These are phyloP conservation scores for Paracamarosporium sp. DNA, from an alignment of 2,329 filamentous ascomycete genomes.

Conservation along the genomic window DNA sequence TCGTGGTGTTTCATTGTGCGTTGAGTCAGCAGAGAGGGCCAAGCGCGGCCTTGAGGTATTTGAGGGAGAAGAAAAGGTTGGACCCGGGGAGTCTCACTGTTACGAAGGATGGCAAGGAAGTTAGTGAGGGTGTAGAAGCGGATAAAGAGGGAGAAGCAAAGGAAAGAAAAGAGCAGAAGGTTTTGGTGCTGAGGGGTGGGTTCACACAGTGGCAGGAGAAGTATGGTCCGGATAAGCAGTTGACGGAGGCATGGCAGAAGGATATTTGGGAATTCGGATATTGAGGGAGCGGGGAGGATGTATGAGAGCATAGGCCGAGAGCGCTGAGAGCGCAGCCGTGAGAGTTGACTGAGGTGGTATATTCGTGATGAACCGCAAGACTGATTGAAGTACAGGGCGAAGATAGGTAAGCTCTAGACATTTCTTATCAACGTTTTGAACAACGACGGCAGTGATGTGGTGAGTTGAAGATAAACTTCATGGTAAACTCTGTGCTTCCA, in stretches of 20 bases:
- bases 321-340: neutral
- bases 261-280: conserved; percentile 77
- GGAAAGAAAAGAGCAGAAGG: conserved; percentile 16
- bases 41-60: conserved; percentile 79
- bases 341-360: neutral
- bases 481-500: too few species aligned
- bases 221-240: conserved; percentile 75
- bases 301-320: neutral
- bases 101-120: conserved; percentile 24
- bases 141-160: conserved; percentile 14
- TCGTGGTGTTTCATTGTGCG: conserved; percentile 93
- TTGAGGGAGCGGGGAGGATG: conserved; percentile 8
- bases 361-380: neutral
- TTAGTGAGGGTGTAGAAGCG: conserved; percentile 22
- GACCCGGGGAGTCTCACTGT: conserved; percentile 29
- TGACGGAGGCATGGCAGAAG: conserved; percentile 85
- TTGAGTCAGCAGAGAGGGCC: conserved; percentile 91
- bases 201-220: conserved; percentile 81
- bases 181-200: conserved; percentile 11
- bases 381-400: neutral
- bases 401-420: neutral
- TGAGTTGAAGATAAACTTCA: neutral
- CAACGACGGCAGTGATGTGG: neutral
- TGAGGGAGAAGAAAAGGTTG: conserved; percentile 70
- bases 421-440: neutral